These are phyloP conservation scores for Vanderwaltozyma polyspora DNA, from an alignment of 805 yeast genomes.

Conservation along the genomic window DNA sequence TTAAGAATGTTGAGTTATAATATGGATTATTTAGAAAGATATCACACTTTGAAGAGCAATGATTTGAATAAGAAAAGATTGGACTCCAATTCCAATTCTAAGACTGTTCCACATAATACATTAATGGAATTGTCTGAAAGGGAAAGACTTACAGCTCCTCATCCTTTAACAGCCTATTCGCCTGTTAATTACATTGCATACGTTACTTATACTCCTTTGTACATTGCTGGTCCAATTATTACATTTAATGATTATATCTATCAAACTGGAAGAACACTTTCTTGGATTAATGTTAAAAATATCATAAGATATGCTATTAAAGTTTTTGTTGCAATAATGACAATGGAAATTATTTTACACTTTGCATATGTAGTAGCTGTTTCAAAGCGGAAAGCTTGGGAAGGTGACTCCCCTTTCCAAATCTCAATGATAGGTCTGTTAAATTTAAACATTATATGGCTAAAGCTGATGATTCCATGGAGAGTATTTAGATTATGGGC, in stretches of 20 bases:
- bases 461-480: slow-evolving; percentile 92
- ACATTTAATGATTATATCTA: slow-evolving; percentile 85
- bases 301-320: slow-evolving; percentile 54
- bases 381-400: slow-evolving; percentile 82
- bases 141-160: slow-evolving; percentile 52
- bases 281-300: slow-evolving; percentile 46
- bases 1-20: slow-evolving; percentile 76
- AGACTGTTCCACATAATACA: too few relatives aligned
- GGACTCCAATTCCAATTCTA: too few relatives aligned
- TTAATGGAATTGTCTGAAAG: slow-evolving; percentile 47
- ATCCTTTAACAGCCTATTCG: slow-evolving; percentile 49
- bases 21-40: slow-evolving; percentile 53
- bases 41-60: slow-evolving; percentile 9
- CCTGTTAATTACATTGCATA: slow-evolving; percentile 64
- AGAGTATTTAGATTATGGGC: slow-evolving; percentile 90
- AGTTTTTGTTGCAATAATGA: slow-evolving; percentile 58
- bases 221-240: slow-evolving; percentile 89
- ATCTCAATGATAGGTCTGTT: slow-evolving; percentile 89
- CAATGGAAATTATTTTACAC: slow-evolving; percentile 85
- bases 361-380: slow-evolving; percentile 89
- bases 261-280: slow-evolving; percentile 50
- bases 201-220: slow-evolving; percentile 73
- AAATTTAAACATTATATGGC: slow-evolving; percentile 85
- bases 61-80: background rate
- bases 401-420: slow-evolving; percentile 80